Base-by-base conservation (phyloP, 768 basidiomycete genomes). In the Phaffia tasmanica region DNA sequence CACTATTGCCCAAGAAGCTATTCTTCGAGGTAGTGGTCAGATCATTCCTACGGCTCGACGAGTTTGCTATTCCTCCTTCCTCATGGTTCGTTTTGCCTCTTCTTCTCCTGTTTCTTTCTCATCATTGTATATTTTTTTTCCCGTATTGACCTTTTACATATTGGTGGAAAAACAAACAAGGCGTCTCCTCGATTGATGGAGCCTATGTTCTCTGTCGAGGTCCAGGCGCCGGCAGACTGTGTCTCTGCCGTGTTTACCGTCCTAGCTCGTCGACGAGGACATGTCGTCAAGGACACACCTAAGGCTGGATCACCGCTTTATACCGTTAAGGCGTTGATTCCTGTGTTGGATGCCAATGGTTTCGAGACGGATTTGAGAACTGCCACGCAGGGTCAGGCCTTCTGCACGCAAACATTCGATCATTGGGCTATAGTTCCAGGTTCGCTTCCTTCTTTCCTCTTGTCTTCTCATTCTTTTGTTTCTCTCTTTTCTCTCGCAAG, bases 371-470 rank as follows among this genome's bases (percentile, higher is more conserved):
- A 99, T 79, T 78, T 99, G 75, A 81, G 95, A 72, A 98, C 93
- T 57, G 91, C 95, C 57, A 99, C 95, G 29, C 91, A 95, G 77
- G 95, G 95, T 30, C 95, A 98, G 77, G 95, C 95, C n/a, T 98
- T 97, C 80, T 95, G 92, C 74, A 80, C 91, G 72, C 93, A 97
- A 76, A 84, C 89, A 70, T 99, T 98, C 77, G 94, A 98, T 76
- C 95, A 99, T 73, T 99, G 95, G 95, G 87, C 88, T 19, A 88
- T 94, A 73, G 94, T 98, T n/a, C 94, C 94, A 72, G 89, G 89
- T 87, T 74, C 70, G 84, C 5, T 78, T 23, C 32, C 32, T 59
- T 48, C 51, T 11, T 66, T 2, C 15, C n/a, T 16, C 18, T 51
- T 47, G n/a, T n/a, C n/a, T n/a, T n/a, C n/a, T n/a, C n/a, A n/a